Percentiles rank a stretch among this genome's conserved stretches.
phyloP scores from a whole-genome alignment of 306 rosid species.

The Potentilla sterilis region DNA sequence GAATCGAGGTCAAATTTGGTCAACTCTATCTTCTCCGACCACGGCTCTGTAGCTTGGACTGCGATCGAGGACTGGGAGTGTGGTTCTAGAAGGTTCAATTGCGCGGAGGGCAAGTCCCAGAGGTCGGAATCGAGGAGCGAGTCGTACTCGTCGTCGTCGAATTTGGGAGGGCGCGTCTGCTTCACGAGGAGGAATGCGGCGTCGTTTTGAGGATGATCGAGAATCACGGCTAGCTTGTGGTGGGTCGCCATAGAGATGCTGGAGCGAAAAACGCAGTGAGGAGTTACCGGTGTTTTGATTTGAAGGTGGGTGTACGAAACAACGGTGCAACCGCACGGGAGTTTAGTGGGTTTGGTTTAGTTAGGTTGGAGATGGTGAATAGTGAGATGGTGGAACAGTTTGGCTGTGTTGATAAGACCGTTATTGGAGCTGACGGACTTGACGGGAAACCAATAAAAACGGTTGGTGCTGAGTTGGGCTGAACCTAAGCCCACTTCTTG shows the following conservation, averaged over 20 bases:
- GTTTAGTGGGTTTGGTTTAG: too few species aligned
- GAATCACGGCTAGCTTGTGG: slow-evolving; percentile 51
- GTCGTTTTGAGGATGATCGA: slow-evolving; percentile 38
- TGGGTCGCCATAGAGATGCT: slow-evolving; percentile 33
- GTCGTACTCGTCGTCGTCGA: slow-evolving; percentile 67
- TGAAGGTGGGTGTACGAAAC: slow-evolving; percentile 4
- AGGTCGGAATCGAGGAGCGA: slow-evolving; percentile 81
- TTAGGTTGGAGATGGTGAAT: background rate
- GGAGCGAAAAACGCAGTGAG: background rate
- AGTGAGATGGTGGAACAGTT: too few species aligned
- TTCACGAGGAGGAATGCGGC: slow-evolving; percentile 53
- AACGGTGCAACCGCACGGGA: background rate
- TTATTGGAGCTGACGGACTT: background rate
- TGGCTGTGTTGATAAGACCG: background rate
- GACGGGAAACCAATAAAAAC: background rate
- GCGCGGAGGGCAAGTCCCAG: slow-evolving; percentile 77
- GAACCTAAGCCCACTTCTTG: background rate
- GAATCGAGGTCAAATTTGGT: slow-evolving; percentile 46
- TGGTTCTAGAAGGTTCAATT: slow-evolving; percentile 39
- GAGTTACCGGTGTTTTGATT: background rate
- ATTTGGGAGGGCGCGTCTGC: slow-evolving; percentile 66
- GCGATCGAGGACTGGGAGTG: slow-evolving; percentile 24
- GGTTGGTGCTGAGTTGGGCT: background rate
- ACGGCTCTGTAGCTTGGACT: slow-evolving; percentile 29
- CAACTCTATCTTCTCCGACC: slow-evolving; percentile 40